These are phyloP conservation scores for Skeletonema menzelii DNA, from an alignment of 108 stramenopile species.

Conservation along the genomic window DNA sequence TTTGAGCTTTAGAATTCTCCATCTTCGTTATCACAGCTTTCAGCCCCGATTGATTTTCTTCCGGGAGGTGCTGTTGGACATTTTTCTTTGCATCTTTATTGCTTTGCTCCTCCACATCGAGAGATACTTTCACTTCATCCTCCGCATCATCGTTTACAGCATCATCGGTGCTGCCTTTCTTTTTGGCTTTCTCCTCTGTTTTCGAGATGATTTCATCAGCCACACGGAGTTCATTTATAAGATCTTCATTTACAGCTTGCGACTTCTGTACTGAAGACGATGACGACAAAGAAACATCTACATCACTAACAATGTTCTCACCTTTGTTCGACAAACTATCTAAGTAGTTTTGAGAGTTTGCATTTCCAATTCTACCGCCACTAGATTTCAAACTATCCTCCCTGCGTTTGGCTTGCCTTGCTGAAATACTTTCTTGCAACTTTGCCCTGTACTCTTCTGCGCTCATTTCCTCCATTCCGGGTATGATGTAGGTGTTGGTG, in stretches of 20 bases:
- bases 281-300: neutral
- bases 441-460: constrained; percentile 77
- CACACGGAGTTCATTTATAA: neutral
- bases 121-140: neutral
- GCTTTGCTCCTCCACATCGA: neutral
- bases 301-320: constrained; percentile 7
- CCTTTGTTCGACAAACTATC: constrained; percentile 20
- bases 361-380: constrained; percentile 35
- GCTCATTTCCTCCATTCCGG: constrained; percentile 82
- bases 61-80: neutral
- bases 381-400: constrained; percentile 10
- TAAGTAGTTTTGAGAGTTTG: constrained; percentile 19
- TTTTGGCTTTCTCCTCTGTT: neutral
- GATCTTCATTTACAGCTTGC: neutral
- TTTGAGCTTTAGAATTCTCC: constrained; percentile 3
- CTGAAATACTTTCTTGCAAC: constrained; percentile 64
- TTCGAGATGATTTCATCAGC: neutral
- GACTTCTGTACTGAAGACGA: constrained; percentile 1
- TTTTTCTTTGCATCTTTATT: neutral
- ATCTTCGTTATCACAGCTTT: neutral
- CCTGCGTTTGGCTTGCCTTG: constrained; percentile 53
- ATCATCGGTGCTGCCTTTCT: neutral
- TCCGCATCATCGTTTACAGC: neutral
- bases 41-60: neutral
- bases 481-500: constrained; percentile 73